These are phyloP conservation scores for Gloeophyllum trabeum DNA, from an alignment of 768 basidiomycete species.

Conservation along the genomic window DNA sequence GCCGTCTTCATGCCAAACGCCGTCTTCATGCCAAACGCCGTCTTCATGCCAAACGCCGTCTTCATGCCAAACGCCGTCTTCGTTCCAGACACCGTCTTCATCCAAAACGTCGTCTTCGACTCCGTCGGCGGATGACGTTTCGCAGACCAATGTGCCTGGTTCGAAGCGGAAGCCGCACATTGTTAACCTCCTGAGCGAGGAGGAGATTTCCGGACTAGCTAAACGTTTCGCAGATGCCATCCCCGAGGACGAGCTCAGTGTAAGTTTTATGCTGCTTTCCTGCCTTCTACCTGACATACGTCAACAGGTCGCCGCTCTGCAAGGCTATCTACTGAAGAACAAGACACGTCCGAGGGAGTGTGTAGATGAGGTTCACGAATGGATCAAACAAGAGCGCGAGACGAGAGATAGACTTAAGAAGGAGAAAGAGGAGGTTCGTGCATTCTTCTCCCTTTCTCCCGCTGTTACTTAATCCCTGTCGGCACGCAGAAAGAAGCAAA, in stretches of 20 bases:
- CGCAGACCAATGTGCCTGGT: constrained; percentile 55
- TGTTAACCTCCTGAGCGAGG: constrained; percentile 62
- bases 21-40: constrained; percentile 6
- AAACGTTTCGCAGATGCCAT: constrained; percentile 76
- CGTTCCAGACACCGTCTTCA: constrained; percentile 4
- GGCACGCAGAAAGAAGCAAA: constrained; percentile 61
- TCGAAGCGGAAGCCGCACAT: constrained; percentile 58
- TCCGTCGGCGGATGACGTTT: constrained; percentile 26
- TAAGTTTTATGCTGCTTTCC: constrained; percentile 24
- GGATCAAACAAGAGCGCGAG: constrained; percentile 75
- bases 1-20: constrained; percentile 4
- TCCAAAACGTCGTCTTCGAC: constrained; percentile 4
- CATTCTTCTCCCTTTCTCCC: background rate
- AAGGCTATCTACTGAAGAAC: constrained; percentile 83
- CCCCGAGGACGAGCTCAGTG: constrained; percentile 81
- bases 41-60: background rate
- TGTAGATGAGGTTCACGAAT: constrained; percentile 68
- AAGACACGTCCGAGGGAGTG: constrained; percentile 84
- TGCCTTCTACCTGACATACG: background rate
- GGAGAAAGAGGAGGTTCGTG: constrained; percentile 50
- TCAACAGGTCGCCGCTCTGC: constrained; percentile 67
- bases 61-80: background rate
- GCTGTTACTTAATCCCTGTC: background rate
- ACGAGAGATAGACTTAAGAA: constrained; percentile 78
- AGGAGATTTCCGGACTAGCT: constrained; percentile 66